phyloP scores from a whole-genome alignment of 305 asterid species.

The Fraxinus dipetala region DNA sequence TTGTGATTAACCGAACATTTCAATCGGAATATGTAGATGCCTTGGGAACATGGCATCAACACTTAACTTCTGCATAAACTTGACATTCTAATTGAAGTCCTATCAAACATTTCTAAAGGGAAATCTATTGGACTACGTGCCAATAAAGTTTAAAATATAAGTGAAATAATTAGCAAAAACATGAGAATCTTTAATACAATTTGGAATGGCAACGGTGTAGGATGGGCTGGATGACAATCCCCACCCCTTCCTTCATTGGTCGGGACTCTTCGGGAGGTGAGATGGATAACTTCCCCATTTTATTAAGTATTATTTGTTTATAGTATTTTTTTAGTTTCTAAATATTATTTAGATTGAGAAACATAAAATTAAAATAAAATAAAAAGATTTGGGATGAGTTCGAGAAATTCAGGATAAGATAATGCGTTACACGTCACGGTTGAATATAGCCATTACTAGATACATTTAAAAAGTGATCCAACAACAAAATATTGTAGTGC shows the following conservation, averaged over 20 bases:
- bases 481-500: background rate
- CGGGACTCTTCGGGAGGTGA: background rate
- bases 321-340: background rate
- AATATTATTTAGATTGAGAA: background rate
- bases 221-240: background rate
- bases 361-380: background rate
- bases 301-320: background rate
- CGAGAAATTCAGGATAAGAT: background rate
- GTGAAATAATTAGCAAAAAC: background rate
- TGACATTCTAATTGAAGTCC: background rate
- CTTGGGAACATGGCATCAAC: background rate
- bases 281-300: background rate
- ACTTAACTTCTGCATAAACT: background rate
- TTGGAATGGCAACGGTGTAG: background rate
- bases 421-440: background rate
- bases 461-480: background rate
- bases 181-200: no score
- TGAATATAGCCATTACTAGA: no score
- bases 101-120: background rate
- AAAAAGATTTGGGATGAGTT: background rate
- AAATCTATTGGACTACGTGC: background rate
- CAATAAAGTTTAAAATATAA: background rate
- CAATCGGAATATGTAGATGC: background rate
- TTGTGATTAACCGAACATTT: background rate
- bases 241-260: background rate